Base-by-base conservation (phyloP, 805 yeast genomes). In the Yarrowia alimentaria region DNA sequence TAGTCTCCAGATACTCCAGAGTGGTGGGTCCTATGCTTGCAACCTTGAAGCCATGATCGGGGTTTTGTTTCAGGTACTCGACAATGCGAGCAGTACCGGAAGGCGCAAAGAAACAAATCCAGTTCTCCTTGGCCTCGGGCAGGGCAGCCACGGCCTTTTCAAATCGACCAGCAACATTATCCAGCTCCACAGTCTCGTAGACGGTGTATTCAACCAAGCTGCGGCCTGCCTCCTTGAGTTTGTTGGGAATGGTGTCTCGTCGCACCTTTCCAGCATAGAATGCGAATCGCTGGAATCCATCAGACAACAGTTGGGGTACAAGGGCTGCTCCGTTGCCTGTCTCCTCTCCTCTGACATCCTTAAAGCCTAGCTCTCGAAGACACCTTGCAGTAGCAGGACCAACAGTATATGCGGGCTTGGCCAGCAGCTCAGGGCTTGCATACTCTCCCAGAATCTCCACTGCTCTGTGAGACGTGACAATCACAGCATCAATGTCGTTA, bases 11-110 rank as follows among this genome's bases (percentile, higher is more conserved):
- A 59, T 77, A 88, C 51, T 83, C 79, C 9, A 61, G 56, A 0
- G 98, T 91, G 0, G 97, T 91, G 2, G 97, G 97, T 0, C 98
- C 98, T 53, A 91, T 91, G 3, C 90, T 80, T 0, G 95, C 96
- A 12, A 88, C 68, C 40, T 71, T 74, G 34, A 71, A 64, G 1
- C 57, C 52, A 6, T 19, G 20, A 18, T 51, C 31, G 31, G 60
- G 25, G 24, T 52, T 19, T n/a, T 43, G 32, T 42, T 61, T 63
- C n/a, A 78, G 52, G 54, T 73, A 72, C 8, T 74, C 65, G 4
- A 85, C 76, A 10, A 89, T 81, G 1, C 65, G 70, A 21, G 75
- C 76, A 0, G 95, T 83, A 0, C 96, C 96, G 58, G 93, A 94
- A 0, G 96, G 95, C 56, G 96, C 86, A 66, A 90, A 91, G 54